phyloP scores from a whole-genome alignment of 2,329 filamentous ascomycete genomes.

The Dactylellina parvicollis region DNA sequence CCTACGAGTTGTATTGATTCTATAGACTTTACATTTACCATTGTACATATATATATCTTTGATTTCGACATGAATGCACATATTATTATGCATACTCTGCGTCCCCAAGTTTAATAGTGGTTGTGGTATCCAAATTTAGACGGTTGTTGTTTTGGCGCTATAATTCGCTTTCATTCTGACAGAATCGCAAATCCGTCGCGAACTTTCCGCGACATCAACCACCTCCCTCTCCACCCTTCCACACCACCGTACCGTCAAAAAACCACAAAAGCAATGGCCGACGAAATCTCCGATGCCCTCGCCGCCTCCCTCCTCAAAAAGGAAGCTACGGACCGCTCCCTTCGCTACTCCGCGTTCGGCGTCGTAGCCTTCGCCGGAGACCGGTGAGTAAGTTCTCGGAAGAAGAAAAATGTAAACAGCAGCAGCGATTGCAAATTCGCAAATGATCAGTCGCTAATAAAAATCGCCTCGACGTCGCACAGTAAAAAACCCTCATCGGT shows the following conservation, averaged over 20 bases:
- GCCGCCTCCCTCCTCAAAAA: conserved; percentile 80
- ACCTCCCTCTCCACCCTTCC: not conserved
- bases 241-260: not conserved
- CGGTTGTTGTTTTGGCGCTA: too few species aligned
- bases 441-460: conserved; percentile 5
- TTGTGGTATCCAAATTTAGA: too few species aligned
- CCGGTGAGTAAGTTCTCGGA: conserved; percentile 62
- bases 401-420: not conserved
- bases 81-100: too few species aligned
- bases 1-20: too few species aligned
- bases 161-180: too few species aligned
- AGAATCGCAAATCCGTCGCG: too few species aligned
- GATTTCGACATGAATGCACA: too few species aligned
- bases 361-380: conserved; percentile 72
- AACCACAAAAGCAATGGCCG: conserved; percentile 28
- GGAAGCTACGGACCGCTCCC: conserved; percentile 78
- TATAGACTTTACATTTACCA: too few species aligned
- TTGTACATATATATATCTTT: too few species aligned
- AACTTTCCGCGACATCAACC: not conserved
- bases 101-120: too few species aligned
- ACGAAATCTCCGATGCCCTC: conserved; percentile 74
- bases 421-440: not conserved
- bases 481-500: conserved; percentile 65
- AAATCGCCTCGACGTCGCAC: conserved; percentile 1
- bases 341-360: conserved; percentile 79